Conservation (phyloP, 2,329 filamentous ascomycete genomes). For the Onygenales sp. region DNA sequence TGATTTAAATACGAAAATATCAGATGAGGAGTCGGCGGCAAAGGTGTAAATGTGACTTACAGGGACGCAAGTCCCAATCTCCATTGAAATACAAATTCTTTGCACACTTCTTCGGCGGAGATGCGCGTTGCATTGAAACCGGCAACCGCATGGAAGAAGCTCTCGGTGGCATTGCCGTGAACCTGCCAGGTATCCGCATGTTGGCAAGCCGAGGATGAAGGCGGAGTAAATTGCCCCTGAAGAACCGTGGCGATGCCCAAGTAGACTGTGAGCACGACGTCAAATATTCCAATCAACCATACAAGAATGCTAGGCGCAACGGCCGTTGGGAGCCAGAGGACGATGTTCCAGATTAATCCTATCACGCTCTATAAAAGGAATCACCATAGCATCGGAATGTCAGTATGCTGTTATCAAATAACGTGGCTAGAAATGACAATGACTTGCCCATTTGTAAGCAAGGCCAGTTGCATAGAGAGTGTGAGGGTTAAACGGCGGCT, state of each 20-base stretch:
- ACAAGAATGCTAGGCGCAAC: background rate
- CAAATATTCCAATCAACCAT: background rate
- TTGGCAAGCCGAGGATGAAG: background rate
- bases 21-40: no score
- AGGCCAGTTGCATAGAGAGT: background rate
- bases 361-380: background rate
- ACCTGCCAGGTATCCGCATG: conserved; percentile 4
- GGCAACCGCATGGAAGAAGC: background rate
- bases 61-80: no score
- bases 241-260: background rate
- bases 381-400: background rate
- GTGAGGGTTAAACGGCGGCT: conserved; percentile 2
- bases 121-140: background rate
- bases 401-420: background rate
- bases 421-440: background rate
- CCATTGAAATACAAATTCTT: background rate
- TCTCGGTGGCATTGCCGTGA: background rate
- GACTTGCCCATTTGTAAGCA: conserved; percentile 4
- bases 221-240: background rate
- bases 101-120: conserved; percentile 1
- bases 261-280: background rate
- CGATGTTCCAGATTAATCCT: conserved; percentile 4
- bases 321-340: background rate
- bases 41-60: no score
- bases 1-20: no score